phyloP scores from a whole-genome alignment of 2,329 filamentous ascomycete species.

The Fusarium armeniacum region DNA sequence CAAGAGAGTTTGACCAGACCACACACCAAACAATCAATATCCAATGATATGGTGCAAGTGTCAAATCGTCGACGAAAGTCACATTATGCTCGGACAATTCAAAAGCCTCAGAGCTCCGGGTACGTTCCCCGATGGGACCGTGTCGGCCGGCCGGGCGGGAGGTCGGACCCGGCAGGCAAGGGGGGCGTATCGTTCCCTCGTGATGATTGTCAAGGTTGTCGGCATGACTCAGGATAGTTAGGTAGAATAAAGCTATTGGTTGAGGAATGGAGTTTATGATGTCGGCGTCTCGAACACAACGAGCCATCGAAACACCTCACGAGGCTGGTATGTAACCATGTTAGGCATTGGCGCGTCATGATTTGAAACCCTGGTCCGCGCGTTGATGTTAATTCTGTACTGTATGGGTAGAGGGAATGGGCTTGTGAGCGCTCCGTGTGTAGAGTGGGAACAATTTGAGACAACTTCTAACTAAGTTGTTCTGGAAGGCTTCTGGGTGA shows the following conservation, averaged over 20 bases:
- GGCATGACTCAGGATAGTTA: constrained; percentile 36
- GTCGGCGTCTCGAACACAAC: constrained; percentile 8
- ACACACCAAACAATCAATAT: constrained; percentile 6
- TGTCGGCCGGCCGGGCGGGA: constrained; percentile 42
- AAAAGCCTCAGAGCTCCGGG: constrained; percentile 32
- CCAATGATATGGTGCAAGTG: constrained; percentile 20
- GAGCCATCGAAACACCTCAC: constrained; percentile 4
- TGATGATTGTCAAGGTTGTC: constrained; percentile 20
- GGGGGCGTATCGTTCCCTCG: constrained; percentile 26
- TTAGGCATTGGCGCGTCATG: constrained; percentile 23
- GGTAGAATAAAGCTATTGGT: constrained; percentile 22
- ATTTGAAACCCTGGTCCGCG: constrained; percentile 21
- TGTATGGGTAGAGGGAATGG: constrained; percentile 5
- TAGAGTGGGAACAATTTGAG: constrained; percentile 31
- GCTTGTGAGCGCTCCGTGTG: constrained; percentile 13
- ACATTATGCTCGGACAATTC: constrained; percentile 22
- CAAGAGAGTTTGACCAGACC: constrained; percentile 19
- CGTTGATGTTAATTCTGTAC: constrained; percentile 31
- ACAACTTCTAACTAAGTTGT: constrained; percentile 36
- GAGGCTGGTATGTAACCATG: constrained; percentile 22
- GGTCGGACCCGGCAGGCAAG: constrained; percentile 36
- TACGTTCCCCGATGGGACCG: constrained; percentile 44
- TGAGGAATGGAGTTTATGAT: constrained; percentile 22
- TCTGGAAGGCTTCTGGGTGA: constrained; percentile 48
- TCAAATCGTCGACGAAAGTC: constrained; percentile 10